Base-by-base conservation (phyloP, 768 basidiomycete genomes). In the Melanogaster broomeanus region DNA sequence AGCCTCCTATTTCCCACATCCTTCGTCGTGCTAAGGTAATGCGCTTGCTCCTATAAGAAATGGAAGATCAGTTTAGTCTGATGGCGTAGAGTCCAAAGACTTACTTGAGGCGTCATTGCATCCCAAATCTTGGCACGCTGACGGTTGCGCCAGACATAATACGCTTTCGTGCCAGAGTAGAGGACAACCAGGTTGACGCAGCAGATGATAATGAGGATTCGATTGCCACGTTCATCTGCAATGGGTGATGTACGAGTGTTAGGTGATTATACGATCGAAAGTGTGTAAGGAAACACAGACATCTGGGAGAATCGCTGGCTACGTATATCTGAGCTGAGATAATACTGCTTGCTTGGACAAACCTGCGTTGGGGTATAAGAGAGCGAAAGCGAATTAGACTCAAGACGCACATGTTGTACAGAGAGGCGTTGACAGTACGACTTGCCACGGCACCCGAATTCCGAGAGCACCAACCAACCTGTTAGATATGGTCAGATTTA, bases 391-490 rank as follows among this genome's bases (percentile, higher is more conserved):
- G 10, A 30, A 30, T 3, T 30, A 12, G 6, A 11, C 30, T 10
- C 30, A 30, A 11, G 10, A 12, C 51, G 12, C 13, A 72, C 80
- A 82, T 83, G 60, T 83, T 83, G 56, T 82, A 83, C 42, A 84
- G 42, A 1, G 82, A 82, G 0, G 79, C 81, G 46, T 80, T 82
- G 43, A 83, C 81, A 0, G 82, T 83, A 12, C 82, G 72, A 51
- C 79, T 80, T 7, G 82, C 80, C 11, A 84, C 83, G 2, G 75
- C 80, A 27, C 82, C 82, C 0, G 81, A 72, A 51, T 84, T 84
- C 25, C 81, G 76, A 13, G 82, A 83, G 56, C 79, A 80, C 82
- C 80, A 84, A 19, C 66, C 80, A 9, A 82, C 78, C 69, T 72
- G 34, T 47, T 8, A 45, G 16, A 28, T 34, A 21, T 4, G 11